phyloP scores from a whole-genome alignment of 129 eudicot species.

The Tanacetum coccineum region DNA sequence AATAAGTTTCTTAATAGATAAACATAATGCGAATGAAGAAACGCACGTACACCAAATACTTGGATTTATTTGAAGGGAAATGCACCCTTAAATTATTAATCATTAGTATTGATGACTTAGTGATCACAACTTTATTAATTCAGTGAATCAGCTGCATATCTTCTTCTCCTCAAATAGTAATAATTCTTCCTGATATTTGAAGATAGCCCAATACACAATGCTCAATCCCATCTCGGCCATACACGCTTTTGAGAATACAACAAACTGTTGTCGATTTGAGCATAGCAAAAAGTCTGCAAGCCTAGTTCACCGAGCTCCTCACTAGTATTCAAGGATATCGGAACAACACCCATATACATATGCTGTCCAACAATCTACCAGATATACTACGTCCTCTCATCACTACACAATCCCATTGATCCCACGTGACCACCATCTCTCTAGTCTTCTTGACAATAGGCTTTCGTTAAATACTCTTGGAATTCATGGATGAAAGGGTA shows the following conservation, averaged over 20 bases:
- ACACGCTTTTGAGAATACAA: conserved; percentile 42
- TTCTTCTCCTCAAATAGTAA: conserved; percentile 49
- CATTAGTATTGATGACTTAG: background rate
- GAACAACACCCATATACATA: conserved; percentile 63
- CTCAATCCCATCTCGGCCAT: conserved; percentile 68
- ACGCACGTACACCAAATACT: too few species aligned
- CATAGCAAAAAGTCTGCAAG: conserved; percentile 65
- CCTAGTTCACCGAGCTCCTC: conserved; percentile 59
- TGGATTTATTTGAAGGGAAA: too few species aligned
- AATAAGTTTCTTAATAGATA: too few species aligned
- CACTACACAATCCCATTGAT: background rate
- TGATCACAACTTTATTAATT: background rate
- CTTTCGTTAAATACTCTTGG: conserved; percentile 38
- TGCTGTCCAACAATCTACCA: conserved; percentile 54
- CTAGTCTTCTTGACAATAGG: conserved; percentile 50
- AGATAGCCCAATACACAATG: conserved; percentile 53
- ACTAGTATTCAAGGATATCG: conserved; percentile 58
- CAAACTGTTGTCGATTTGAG: conserved; percentile 44
- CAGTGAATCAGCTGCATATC: conserved; percentile 35
- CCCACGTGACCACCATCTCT: conserved; percentile 11
- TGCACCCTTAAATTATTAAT: background rate
- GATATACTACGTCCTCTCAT: conserved; percentile 23
- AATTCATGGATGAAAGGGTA: conserved; percentile 62
- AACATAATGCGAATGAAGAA: too few species aligned
- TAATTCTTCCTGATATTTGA: conserved; percentile 43